Conservation (phyloP, 441 rosid genomes). For the Pelargonium australe region DNA sequence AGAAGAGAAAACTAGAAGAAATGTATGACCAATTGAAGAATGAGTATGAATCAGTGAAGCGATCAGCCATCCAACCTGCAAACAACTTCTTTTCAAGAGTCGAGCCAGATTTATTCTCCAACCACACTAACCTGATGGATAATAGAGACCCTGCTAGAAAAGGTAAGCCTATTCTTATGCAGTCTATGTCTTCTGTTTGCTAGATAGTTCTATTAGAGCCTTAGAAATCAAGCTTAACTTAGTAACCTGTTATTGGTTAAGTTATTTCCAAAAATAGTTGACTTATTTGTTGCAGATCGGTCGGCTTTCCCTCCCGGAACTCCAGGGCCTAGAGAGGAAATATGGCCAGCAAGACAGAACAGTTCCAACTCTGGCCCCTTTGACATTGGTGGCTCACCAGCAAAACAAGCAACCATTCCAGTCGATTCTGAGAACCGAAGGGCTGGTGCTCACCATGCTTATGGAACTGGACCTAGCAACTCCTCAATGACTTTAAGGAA, state of each 20-base stretch:
- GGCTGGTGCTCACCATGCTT: constrained; percentile 38
- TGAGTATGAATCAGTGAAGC: constrained; percentile 68
- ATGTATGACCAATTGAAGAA: constrained; percentile 88
- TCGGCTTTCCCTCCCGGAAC: constrained; percentile 69
- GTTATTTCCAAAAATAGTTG: constrained; percentile 26
- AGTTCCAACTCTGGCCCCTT: constrained; percentile 69
- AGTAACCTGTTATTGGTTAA: constrained; percentile 26
- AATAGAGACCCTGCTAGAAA: constrained; percentile 50
- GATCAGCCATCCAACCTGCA: constrained; percentile 74
- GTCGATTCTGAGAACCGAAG: constrained; percentile 56
- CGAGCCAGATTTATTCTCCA: constrained; percentile 67
- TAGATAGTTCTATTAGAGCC: neutral
- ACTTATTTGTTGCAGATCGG: constrained; percentile 69
- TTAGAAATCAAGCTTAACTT: constrained; percentile 10
- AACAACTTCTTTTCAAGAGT: constrained; percentile 61
- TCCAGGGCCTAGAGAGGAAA: constrained; percentile 86
- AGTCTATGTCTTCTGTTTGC: neutral
- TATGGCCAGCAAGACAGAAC: constrained; percentile 82
- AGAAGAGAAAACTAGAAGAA: constrained; percentile 93
- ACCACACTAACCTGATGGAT: constrained; percentile 57
- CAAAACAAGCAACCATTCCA: constrained; percentile 42
- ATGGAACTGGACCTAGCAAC: constrained; percentile 46
- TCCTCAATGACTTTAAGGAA: constrained; percentile 73
- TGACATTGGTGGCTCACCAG: constrained; percentile 54
- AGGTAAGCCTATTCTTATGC: constrained; percentile 45